phyloP scores from a whole-genome alignment of 176 grass and related monocot species.

The Puccinellia tenuiflora region DNA sequence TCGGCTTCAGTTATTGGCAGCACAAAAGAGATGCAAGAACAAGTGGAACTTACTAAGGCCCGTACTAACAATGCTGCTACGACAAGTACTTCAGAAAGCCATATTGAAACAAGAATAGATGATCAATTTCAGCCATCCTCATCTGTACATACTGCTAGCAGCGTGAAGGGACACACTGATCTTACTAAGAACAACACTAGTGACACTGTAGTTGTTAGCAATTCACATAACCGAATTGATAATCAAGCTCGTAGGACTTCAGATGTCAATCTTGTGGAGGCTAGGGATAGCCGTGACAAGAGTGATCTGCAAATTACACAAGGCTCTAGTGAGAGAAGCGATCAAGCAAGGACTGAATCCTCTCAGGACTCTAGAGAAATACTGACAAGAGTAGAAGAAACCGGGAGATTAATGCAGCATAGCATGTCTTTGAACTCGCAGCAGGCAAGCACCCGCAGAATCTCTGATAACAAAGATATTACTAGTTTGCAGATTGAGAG shows the following conservation, averaged over 20 bases:
- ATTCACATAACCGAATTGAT: conserved; percentile 17
- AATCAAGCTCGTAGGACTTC: conserved; percentile 22
- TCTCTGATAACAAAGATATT: conserved; percentile 23
- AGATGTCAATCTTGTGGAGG: conserved; percentile 3
- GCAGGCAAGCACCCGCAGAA: conserved; percentile 10
- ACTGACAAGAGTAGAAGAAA: conserved; percentile 24
- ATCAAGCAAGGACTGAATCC: conserved; percentile 17
- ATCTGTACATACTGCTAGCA: conserved; percentile 4
- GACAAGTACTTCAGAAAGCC: not conserved
- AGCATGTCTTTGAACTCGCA: conserved; percentile 39
- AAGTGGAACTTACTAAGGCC: conserved; percentile 11
- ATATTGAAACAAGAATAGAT: not conserved
- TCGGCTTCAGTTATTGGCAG: conserved; percentile 19
- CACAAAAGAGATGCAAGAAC: conserved; percentile 21
- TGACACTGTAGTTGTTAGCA: conserved; percentile 19
- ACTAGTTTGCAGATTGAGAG: conserved; percentile 21
- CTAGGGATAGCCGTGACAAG: conserved; percentile 12
- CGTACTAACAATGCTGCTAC: conserved; percentile 13
- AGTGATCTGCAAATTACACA: conserved; percentile 19
- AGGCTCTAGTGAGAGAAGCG: conserved; percentile 22
- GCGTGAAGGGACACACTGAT: conserved; percentile 29
- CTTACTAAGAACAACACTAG: conserved; percentile 1
- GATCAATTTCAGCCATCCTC: conserved; percentile 3
- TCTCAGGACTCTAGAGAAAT: conserved; percentile 24
- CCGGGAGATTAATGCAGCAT: not conserved